phyloP scores from a whole-genome alignment of 345 rosid species.

The Gossypium herbaceum region DNA sequence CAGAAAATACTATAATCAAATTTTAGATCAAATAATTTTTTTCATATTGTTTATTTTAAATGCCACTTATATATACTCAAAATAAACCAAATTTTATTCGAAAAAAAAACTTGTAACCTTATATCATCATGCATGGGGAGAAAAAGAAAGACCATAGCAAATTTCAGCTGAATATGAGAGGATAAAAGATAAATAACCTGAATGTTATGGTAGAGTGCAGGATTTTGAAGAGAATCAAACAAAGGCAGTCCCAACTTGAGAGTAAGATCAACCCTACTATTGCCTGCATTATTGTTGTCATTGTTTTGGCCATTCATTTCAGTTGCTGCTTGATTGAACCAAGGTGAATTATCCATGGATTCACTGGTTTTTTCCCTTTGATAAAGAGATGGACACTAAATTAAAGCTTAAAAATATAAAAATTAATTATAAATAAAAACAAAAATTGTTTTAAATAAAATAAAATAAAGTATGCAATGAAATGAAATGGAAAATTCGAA shows the following conservation, averaged over 20 bases:
- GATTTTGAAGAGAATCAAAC: neutral
- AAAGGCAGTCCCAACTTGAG: conserved; percentile 13
- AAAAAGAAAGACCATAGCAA: neutral
- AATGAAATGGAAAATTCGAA: conserved; percentile 1
- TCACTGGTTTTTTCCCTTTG: neutral
- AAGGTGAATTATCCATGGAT: neutral
- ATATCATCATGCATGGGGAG: neutral
- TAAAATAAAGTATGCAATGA: too few species aligned
- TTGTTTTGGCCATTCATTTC: neutral
- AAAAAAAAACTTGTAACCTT: neutral
- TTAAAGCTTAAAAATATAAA: neutral
- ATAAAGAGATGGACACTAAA: neutral
- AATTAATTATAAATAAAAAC: too few species aligned
- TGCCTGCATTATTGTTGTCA: neutral
- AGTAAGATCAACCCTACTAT: neutral
- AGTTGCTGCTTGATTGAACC: neutral
- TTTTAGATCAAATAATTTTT: too few species aligned
- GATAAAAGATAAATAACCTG: neutral
- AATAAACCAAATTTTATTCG: too few species aligned
- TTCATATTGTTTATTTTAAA: too few species aligned
- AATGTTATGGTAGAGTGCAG: neutral
- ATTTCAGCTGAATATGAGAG: too few species aligned
- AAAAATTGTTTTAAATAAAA: neutral
- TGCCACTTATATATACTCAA: too few species aligned
- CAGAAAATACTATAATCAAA: too few species aligned